phyloP scores from a whole-genome alignment of 768 basidiomycete species.

The Termitomyces sp. region DNA sequence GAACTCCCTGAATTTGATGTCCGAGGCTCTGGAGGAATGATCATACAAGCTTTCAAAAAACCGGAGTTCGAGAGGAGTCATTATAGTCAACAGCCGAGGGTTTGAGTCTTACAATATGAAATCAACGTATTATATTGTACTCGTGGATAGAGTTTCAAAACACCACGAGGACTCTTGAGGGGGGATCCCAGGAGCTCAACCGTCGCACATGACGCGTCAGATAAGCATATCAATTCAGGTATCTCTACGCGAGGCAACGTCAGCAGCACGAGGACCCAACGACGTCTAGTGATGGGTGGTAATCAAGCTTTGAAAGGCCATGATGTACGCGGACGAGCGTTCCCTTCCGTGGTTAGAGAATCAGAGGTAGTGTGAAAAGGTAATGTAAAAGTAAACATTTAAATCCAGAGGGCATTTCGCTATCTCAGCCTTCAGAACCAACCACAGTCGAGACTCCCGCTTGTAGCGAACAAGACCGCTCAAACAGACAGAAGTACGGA shows the following conservation, averaged over 20 bases:
- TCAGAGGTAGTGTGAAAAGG: neutral
- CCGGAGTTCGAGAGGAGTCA: conserved; percentile 2
- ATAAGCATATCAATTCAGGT: neutral
- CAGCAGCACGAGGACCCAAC: neutral
- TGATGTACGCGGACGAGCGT: neutral
- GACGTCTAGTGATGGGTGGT: neutral
- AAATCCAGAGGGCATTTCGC: neutral
- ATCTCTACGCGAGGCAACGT: neutral
- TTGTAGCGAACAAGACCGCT: neutral
- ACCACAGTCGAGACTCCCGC: neutral
- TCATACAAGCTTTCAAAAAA: neutral
- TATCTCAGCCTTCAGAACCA: conserved; percentile 1
- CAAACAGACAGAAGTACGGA: neutral
- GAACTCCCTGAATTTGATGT: neutral
- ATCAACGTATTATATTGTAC: neutral
- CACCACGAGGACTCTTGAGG: neutral
- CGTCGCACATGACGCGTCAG: neutral
- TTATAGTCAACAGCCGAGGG: neutral
- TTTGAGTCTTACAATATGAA: neutral
- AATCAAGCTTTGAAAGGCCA: neutral
- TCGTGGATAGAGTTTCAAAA: neutral
- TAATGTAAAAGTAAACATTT: neutral
- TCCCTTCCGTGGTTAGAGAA: neutral
- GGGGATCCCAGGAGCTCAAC: neutral
- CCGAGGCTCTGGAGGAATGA: conserved; percentile 1